Evolutionary conservation across 2,329 filamentous ascomycete species (phyloP).

Genomic region (Aspergillus ustus): DNA sequence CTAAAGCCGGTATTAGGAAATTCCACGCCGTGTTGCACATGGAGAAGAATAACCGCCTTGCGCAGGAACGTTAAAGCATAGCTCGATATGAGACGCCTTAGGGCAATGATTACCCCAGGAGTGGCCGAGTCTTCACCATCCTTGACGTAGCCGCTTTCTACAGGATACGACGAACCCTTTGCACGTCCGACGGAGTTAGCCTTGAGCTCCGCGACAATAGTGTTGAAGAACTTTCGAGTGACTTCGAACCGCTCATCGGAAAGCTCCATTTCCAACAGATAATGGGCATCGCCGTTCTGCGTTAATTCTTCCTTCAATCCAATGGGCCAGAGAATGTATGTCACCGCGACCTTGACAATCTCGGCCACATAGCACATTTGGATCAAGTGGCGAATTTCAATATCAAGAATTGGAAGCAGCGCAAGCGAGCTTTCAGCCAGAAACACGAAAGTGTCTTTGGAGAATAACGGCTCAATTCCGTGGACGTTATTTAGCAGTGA

Average conservation of each 20-base stretch:
- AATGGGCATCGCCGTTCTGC: slow-evolving; percentile 33
- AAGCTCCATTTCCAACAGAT: slow-evolving; percentile 32
- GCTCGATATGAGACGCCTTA: slow-evolving; percentile 62
- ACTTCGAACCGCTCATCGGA: slow-evolving; percentile 34
- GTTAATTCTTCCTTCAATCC: slow-evolving; percentile 42
- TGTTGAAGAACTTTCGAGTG: slow-evolving; percentile 44
- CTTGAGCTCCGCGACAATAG: slow-evolving; percentile 43
- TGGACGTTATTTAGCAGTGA: slow-evolving; percentile 40
- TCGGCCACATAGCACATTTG: slow-evolving; percentile 89
- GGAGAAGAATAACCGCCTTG: slow-evolving; percentile 80
- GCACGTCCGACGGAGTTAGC: slow-evolving; percentile 41
- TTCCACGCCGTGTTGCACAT: slow-evolving; percentile 86
- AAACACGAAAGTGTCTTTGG: slow-evolving; percentile 58
- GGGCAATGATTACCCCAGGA: slow-evolving; percentile 36
- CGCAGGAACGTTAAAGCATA: slow-evolving; percentile 91
- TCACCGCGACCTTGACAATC: slow-evolving; percentile 77
- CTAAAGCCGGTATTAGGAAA: slow-evolving; percentile 73
- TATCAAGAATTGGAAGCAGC: slow-evolving; percentile 67
- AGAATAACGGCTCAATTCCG: slow-evolving; percentile 46
- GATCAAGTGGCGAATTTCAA: slow-evolving; percentile 79
- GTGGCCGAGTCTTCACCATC: slow-evolving; percentile 42
- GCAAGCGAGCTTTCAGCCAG: slow-evolving; percentile 78
- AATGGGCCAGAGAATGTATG: slow-evolving; percentile 52
- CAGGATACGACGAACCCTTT: slow-evolving; percentile 41
- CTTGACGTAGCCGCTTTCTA: slow-evolving; percentile 43